phyloP scores from a whole-genome alignment of 305 asterid species.

The Lippia alba region DNA sequence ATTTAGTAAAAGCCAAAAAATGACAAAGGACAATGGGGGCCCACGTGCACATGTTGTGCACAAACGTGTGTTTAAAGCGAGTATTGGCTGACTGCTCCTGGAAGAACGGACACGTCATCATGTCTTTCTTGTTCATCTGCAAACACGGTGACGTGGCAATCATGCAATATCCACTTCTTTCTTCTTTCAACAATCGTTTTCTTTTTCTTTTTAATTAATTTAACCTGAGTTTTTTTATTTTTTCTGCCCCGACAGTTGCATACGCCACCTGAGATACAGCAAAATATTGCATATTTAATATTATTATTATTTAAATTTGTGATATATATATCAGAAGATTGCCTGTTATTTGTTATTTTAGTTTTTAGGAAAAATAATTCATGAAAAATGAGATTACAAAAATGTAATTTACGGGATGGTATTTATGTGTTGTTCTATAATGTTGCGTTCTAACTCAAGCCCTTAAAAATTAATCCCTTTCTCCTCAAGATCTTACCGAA shows the following conservation, averaged over 20 bases:
- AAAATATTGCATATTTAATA: background rate
- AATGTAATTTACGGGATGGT: no score
- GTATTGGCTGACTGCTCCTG: background rate
- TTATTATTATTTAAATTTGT: background rate
- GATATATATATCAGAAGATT: no score
- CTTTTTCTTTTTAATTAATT: background rate
- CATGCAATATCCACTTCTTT: conserved; percentile 35
- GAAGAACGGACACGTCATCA: conserved; percentile 6
- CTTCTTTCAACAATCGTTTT: conserved; percentile 27
- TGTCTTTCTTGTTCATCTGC: conserved; percentile 15
- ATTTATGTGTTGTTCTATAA: no score
- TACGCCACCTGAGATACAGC: background rate
- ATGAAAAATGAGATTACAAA: no score
- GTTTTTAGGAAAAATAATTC: no score
- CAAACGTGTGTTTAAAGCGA: conserved; percentile 1
- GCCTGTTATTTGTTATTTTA: no score
- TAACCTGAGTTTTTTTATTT: background rate
- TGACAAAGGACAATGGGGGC: background rate
- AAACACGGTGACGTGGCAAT: conserved; percentile 27
- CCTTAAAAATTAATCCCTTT: no score
- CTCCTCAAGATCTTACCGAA: no score
- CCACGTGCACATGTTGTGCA: background rate
- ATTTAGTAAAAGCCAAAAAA: background rate
- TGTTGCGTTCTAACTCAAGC: no score
- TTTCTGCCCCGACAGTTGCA: conserved; percentile 28